A percentile compares a stretch with the other conserved stretches of the same genome.
phyloP scores from a whole-genome alignment of 345 rosid species.

The Adansonia digitata region DNA sequence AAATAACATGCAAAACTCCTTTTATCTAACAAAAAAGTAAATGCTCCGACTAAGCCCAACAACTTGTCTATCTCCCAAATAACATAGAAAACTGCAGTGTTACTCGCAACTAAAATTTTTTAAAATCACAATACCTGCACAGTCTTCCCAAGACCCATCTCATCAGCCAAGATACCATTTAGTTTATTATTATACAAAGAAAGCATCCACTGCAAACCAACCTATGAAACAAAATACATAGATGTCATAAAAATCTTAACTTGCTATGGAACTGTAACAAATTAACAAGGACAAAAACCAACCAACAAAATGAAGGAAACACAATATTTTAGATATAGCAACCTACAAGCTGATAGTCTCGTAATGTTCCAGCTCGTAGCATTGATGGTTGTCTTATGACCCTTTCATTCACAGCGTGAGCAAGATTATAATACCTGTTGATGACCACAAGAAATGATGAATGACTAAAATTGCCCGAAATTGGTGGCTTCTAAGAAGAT shows the following conservation, averaged over 20 bases:
- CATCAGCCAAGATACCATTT: constrained; percentile 98
- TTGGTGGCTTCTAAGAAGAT: background rate
- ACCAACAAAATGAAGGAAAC: constrained; percentile 2
- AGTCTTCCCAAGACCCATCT: constrained; percentile 99
- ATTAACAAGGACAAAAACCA: background rate
- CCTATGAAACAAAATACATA: constrained; percentile 40
- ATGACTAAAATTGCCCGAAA: constrained; percentile 7
- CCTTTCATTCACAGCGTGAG: constrained; percentile 96
- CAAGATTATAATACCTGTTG: constrained; percentile 86
- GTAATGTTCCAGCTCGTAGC: constrained; percentile 86
- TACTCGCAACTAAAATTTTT: background rate
- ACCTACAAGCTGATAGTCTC: constrained; percentile 99
- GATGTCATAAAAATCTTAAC: constrained; percentile 11
- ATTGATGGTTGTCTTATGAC: constrained; percentile 92
- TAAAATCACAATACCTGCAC: constrained; percentile 59
- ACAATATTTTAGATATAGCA: constrained; percentile 20
- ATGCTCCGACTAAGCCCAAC: background rate
- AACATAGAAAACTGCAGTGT: background rate
- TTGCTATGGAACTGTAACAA: background rate
- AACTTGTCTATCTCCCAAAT: background rate
- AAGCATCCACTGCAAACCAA: constrained; percentile 99
- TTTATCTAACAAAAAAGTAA: background rate
- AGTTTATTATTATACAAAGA: constrained; percentile 95
- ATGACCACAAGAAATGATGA: constrained; percentile 10
- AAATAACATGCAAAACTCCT: too few species aligned